Percentiles rank a stretch among this genome's conserved stretches.
Conservation (phyloP, 257 asterid species). For the Gentiana dahurica region DNA sequence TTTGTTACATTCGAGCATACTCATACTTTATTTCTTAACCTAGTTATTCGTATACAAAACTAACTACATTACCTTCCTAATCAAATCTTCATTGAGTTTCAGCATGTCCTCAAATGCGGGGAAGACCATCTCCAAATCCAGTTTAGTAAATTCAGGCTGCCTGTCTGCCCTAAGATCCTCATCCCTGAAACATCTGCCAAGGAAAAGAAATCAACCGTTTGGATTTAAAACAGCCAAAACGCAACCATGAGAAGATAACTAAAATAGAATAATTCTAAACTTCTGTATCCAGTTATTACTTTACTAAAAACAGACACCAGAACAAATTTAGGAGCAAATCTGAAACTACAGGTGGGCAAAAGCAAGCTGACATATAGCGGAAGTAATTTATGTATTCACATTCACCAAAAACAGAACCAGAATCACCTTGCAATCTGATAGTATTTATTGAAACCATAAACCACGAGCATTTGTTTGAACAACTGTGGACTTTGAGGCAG, state of each 20-base stretch:
- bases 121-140: slow-evolving; percentile 96
- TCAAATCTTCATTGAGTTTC: slow-evolving; percentile 90
- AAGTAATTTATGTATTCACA: not conserved
- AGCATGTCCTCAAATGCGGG: slow-evolving; percentile 92
- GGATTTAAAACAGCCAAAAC: not conserved
- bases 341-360: not conserved
- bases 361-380: not conserved
- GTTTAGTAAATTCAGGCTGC: slow-evolving; percentile 97
- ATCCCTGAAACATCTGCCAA: slow-evolving; percentile 85
- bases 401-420: slow-evolving; percentile 2
- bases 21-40: too few relatives aligned
- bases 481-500: slow-evolving; percentile 99
- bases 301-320: not conserved
- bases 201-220: too few relatives aligned
- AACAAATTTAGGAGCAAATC: not conserved
- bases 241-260: slow-evolving; percentile 6
- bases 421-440: slow-evolving; percentile 93
- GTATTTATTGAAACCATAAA: slow-evolving; percentile 85
- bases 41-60: not conserved
- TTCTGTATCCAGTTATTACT: too few relatives aligned
- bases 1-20: too few relatives aligned
- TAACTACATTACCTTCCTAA: slow-evolving; percentile 55
- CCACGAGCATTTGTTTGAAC: slow-evolving; percentile 99
- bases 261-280: too few relatives aligned
- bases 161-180: slow-evolving; percentile 99